phyloP scores from a whole-genome alignment of 495 filamentous ascomycete genomes.

The Hypoxylon cercidicola region DNA sequence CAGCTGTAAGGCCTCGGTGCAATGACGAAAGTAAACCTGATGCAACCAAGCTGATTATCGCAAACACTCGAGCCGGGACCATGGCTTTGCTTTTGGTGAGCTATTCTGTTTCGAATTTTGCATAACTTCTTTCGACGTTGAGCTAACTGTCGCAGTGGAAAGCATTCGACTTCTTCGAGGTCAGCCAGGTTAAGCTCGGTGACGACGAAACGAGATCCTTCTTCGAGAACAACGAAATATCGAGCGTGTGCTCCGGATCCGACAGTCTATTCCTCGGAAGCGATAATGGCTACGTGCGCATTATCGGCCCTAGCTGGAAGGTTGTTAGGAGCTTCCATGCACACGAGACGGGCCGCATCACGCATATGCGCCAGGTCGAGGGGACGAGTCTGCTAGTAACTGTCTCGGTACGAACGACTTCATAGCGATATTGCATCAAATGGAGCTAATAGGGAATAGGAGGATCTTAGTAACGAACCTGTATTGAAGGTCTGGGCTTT shows the following conservation, averaged over 20 bases:
- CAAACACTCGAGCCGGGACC: conserved; percentile 28
- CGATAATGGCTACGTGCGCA: conserved; percentile 83
- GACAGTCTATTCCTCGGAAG: conserved; percentile 91
- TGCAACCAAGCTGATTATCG: conserved; percentile 32
- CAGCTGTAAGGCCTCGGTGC: conserved; percentile 3
- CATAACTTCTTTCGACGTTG: neutral
- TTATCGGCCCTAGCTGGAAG: conserved; percentile 87
- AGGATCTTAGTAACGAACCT: conserved; percentile 87
- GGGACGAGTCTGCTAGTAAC: conserved; percentile 89
- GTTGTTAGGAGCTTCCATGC: conserved; percentile 86
- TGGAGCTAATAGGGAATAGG: conserved; percentile 50
- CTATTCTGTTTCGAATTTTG: neutral
- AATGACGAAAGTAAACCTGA: conserved; percentile 24
- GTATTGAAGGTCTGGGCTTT: conserved; percentile 95
- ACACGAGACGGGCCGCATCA: conserved; percentile 80
- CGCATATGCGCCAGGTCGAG: conserved; percentile 94
- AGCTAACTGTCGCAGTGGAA: conserved; percentile 78
- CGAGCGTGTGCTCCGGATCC: conserved; percentile 81
- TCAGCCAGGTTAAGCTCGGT: conserved; percentile 80
- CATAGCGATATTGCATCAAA: neutral
- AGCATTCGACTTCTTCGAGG: conserved; percentile 99
- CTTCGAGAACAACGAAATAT: conserved; percentile 61
- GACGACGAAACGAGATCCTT: conserved; percentile 69
- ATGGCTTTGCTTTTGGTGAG: conserved; percentile 49
- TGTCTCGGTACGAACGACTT: conserved; percentile 62